Conservation (phyloP, 2,329 filamentous ascomycete genomes). For the Elsinoe arachidis region DNA sequence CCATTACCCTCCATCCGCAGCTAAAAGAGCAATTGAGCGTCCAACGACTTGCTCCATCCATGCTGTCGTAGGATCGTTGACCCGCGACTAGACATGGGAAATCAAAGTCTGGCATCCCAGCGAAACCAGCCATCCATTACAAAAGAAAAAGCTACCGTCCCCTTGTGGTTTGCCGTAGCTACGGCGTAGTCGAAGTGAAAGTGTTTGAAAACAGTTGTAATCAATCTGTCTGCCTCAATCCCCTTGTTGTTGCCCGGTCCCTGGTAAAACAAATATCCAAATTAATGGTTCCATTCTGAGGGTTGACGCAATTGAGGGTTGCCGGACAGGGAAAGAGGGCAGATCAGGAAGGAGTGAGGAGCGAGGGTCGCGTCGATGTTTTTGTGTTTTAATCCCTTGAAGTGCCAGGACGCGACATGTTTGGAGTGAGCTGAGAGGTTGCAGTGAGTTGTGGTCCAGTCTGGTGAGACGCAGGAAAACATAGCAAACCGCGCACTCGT, state of each 20-base stretch:
- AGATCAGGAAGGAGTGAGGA: constrained; percentile 4
- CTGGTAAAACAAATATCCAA: constrained; percentile 10
- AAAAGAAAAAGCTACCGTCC: background rate
- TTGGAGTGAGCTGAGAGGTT: background rate
- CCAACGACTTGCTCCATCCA: background rate
- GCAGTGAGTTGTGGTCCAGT: background rate
- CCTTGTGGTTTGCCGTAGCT: background rate
- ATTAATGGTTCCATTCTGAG: constrained; percentile 14
- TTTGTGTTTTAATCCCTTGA: background rate
- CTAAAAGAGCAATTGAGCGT: constrained; percentile 1
- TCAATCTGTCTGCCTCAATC: constrained; percentile 1
- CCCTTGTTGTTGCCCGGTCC: constrained; percentile 3
- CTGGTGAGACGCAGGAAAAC: background rate
- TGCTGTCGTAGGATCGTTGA: background rate
- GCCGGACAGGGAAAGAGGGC: background rate
- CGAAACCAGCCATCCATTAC: constrained; percentile 10
- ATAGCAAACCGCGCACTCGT: background rate
- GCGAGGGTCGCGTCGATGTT: background rate
- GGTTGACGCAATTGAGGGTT: constrained; percentile 3
- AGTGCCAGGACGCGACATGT: background rate
- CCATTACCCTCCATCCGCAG: constrained; percentile 12
- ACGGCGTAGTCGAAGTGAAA: constrained; percentile 4
- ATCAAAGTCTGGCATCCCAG: constrained; percentile 1
- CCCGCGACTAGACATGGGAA: background rate
- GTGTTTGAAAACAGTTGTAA: background rate